phyloP scores from a whole-genome alignment of 2,329 filamentous ascomycete genomes.

The Capronia coronata region DNA sequence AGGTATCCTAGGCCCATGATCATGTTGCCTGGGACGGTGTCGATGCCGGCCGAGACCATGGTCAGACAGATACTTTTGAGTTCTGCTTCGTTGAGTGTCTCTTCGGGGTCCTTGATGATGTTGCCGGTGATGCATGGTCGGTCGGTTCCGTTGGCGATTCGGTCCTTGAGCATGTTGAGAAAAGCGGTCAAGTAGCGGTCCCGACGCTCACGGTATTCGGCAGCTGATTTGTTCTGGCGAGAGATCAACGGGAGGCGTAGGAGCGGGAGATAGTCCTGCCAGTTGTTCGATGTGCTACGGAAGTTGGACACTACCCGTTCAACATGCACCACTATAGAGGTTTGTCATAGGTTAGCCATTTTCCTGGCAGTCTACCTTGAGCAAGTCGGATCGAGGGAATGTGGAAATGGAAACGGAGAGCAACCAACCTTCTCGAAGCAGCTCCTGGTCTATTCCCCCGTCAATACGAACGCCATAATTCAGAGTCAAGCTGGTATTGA shows the following conservation, averaged over 20 bases:
- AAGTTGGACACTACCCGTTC: conserved; percentile 71
- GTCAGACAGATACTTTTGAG: conserved; percentile 75
- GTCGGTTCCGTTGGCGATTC: conserved; percentile 57
- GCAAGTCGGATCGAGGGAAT: too few species aligned
- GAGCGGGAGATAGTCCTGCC: conserved; percentile 77
- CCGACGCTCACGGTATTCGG: conserved; percentile 60
- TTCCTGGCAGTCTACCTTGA: too few species aligned
- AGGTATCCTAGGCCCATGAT: conserved; percentile 75
- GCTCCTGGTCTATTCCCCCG: conserved; percentile 59
- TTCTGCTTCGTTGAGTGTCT: conserved; percentile 64
- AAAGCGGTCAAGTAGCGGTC: conserved; percentile 59
- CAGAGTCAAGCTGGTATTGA: conserved; percentile 70
- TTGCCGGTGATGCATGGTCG: conserved; percentile 64
- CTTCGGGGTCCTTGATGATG: conserved; percentile 63
- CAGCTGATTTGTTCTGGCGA: conserved; percentile 53
- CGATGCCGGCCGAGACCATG: conserved; percentile 74
- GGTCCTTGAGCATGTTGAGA: conserved; percentile 54
- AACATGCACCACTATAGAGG: conserved; percentile 56
- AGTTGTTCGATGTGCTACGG: conserved; percentile 72
- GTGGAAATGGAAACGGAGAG: too few species aligned
- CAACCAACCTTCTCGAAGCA: conserved; percentile 53
- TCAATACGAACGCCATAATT: conserved; percentile 74
- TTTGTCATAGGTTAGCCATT: neutral
- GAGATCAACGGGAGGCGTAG: conserved; percentile 57
- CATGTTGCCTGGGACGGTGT: conserved; percentile 72